A percentile compares a stretch with the other conserved stretches of the same genome.
Evolutionary conservation across 306 rosid species (phyloP).

Genomic region (Carpinus fangiana): DNA sequence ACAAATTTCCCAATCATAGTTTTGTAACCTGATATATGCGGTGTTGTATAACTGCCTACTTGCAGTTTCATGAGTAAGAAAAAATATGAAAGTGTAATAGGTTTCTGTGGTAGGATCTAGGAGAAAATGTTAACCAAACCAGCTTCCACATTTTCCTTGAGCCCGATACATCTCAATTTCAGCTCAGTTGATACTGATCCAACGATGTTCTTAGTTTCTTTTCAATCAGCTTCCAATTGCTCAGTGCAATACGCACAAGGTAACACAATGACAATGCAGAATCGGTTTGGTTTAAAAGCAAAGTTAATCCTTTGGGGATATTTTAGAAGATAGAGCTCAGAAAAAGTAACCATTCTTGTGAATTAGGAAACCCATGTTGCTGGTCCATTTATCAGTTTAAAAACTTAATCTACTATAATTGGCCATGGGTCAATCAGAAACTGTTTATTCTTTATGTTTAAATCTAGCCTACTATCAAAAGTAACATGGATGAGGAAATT

Average conservation of each 20-base stretch:
- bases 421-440: background rate
- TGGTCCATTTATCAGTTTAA: background rate
- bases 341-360: background rate
- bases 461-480: background rate
- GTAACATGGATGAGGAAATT: background rate
- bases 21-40: background rate
- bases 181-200: background rate
- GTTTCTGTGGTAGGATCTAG: background rate
- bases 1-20: background rate
- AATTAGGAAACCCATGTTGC: background rate
- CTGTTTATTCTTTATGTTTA: background rate
- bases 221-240: background rate
- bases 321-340: conserved; percentile 1
- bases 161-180: background rate
- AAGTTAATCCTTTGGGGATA: background rate
- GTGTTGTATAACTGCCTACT: background rate
- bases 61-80: background rate
- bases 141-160: background rate
- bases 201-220: background rate
- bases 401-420: background rate
- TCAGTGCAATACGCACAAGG: background rate
- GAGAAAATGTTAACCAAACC: background rate
- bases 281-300: background rate
- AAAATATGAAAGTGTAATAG: background rate
- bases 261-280: background rate